These are phyloP conservation scores for Oryza punctata DNA, from an alignment of 176 grass and related monocot species.

Conservation along the genomic window DNA sequence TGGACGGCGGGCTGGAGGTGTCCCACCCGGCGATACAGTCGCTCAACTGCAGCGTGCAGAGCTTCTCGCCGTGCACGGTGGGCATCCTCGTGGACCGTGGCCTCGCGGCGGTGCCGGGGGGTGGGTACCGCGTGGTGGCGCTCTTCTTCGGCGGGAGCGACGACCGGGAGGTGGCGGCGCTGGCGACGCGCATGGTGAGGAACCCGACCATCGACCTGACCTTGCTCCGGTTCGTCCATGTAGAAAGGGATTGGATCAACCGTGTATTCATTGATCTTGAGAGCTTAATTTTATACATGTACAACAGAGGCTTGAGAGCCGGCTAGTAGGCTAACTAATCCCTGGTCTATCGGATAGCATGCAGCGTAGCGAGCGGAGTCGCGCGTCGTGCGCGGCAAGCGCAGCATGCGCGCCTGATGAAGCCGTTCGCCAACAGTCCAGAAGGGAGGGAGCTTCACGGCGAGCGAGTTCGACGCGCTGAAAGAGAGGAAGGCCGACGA, in stretches of 20 bases:
- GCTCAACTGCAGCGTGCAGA: conserved; percentile 52
- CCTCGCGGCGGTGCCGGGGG: conserved; percentile 26
- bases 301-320: too few relatives aligned
- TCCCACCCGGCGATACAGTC: conserved; percentile 49
- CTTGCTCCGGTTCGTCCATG: conserved; percentile 64
- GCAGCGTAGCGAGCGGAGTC: too few relatives aligned
- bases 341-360: too few relatives aligned
- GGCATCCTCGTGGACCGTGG: conserved; percentile 71
- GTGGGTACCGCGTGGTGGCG: conserved; percentile 42
- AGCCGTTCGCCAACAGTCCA: too few relatives aligned
- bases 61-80: conserved; percentile 65
- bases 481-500: conserved; percentile 61
- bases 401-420: too few relatives aligned
- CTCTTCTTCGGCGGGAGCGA: conserved; percentile 79
- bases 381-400: too few relatives aligned
- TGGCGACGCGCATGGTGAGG: conserved; percentile 56
- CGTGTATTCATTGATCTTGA: too few relatives aligned
- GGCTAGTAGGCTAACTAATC: too few relatives aligned
- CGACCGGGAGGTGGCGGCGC: conserved; percentile 37
- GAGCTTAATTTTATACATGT: too few relatives aligned
- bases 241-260: too few relatives aligned
- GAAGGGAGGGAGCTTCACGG: conserved; percentile 13
- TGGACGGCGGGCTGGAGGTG: conserved; percentile 52
- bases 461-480: conserved; percentile 38
- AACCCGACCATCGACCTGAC: conserved; percentile 56